These are phyloP conservation scores for Thelonectria blattea DNA, from an alignment of 2,329 filamentous ascomycete genomes.

Conservation along the genomic window DNA sequence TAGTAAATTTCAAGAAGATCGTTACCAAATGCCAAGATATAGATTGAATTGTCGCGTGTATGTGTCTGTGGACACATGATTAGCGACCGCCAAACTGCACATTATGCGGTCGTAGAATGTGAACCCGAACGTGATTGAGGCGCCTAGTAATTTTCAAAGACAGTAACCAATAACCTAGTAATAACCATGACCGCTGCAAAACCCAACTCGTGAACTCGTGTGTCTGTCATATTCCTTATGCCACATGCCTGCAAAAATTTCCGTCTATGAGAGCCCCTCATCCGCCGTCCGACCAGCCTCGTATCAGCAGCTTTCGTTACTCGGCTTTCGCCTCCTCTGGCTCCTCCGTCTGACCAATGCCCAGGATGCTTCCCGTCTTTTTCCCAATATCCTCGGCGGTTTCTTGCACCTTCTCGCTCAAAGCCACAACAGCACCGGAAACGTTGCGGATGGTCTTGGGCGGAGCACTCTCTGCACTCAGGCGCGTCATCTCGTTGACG, in stretches of 20 bases:
- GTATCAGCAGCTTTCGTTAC: conserved; percentile 18
- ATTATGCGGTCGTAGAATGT: not conserved
- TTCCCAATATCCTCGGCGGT: conserved; percentile 30
- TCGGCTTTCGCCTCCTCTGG: conserved; percentile 22
- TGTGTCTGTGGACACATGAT: too few species aligned
- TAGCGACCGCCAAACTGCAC: not conserved
- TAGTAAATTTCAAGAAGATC: too few species aligned
- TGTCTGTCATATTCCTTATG: conserved; percentile 27
- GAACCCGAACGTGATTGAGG: not conserved
- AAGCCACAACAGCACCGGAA: conserved; percentile 46
- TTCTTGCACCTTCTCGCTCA: conserved; percentile 39
- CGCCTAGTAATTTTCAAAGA: conserved; percentile 17
- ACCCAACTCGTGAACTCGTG: conserved; percentile 32
- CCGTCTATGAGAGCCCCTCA: conserved; percentile 13
- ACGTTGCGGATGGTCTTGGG: conserved; percentile 51
- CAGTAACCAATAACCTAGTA: conserved; percentile 21
- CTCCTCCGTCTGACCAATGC: conserved; percentile 27
- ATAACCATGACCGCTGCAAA: conserved; percentile 32
- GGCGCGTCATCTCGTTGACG: conserved; percentile 77
- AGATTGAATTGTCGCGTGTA: too few species aligned
- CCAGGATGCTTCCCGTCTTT: conserved; percentile 26
- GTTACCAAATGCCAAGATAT: too few species aligned
- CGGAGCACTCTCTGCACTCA: conserved; percentile 48
- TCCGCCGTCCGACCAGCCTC: conserved; percentile 4
- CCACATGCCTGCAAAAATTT: conserved; percentile 10